These are phyloP conservation scores for Lactarius hatsudake DNA, from an alignment of 768 basidiomycete species.

Conservation along the genomic window DNA sequence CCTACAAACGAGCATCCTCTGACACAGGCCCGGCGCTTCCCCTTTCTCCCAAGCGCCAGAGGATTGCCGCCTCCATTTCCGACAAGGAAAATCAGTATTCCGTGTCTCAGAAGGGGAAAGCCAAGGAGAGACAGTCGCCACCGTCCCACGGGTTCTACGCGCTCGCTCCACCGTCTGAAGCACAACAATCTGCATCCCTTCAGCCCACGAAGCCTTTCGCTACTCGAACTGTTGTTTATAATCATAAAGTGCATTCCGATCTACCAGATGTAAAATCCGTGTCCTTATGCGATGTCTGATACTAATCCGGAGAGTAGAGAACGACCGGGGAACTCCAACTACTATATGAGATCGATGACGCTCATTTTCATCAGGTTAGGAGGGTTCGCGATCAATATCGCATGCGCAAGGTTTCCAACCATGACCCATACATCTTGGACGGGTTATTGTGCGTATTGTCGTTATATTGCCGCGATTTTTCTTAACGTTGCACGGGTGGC, in stretches of 20 bases:
- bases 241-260: conserved; percentile 14
- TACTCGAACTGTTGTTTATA: neutral
- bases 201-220: neutral
- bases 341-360: conserved; percentile 15
- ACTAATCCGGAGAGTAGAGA: conserved; percentile 11
- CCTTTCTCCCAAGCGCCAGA: conserved; percentile 17
- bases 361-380: conserved; percentile 4
- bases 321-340: conserved; percentile 3
- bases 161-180: neutral
- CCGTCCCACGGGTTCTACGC: neutral
- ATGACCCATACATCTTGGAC: conserved; percentile 16
- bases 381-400: conserved; percentile 12
- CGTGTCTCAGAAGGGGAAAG: conserved; percentile 14
- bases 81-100: conserved; percentile 18
- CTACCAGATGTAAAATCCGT: conserved; percentile 11
- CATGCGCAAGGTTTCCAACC: conserved; percentile 10
- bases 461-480: neutral
- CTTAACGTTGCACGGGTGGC: neutral
- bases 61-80: neutral
- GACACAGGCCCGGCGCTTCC: conserved; percentile 6
- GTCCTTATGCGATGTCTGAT: neutral
- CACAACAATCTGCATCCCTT: neutral
- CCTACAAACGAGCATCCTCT: conserved; percentile 15
- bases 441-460: conserved; percentile 3
- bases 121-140: neutral